Percentiles rank a stretch among this genome's conserved stretches.
Evolutionary conservation across 305 asterid species (phyloP).

Genomic region (Solanum hybrid): DNA sequence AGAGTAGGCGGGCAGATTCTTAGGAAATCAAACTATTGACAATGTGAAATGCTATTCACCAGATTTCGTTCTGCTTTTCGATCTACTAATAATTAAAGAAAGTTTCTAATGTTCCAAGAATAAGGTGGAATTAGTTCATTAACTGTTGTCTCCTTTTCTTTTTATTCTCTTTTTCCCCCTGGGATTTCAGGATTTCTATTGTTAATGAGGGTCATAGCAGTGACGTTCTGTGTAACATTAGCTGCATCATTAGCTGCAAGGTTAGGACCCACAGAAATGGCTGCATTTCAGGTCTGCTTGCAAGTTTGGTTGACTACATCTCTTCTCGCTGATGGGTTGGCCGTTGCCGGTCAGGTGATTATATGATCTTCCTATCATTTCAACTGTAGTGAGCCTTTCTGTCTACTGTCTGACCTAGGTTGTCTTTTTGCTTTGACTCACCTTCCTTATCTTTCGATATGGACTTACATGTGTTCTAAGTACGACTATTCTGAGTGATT

Average conservation of each 20-base stretch:
- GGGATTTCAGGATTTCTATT: slow-evolving; percentile 43
- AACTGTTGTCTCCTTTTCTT: background rate
- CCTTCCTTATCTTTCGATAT: background rate
- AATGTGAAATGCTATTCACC: background rate
- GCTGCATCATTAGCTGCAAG: slow-evolving; percentile 86
- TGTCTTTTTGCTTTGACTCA: background rate
- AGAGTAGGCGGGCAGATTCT: background rate
- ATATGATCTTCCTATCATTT: background rate
- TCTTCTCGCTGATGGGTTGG: slow-evolving; percentile 76
- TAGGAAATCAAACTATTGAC: background rate
- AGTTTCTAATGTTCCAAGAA: background rate
- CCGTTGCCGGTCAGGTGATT: slow-evolving; percentile 77
- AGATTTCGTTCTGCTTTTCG: background rate
- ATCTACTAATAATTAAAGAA: background rate
- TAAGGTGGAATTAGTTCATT: background rate
- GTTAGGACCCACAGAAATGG: slow-evolving; percentile 68
- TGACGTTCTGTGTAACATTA: slow-evolving; percentile 73
- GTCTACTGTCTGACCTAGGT: background rate
- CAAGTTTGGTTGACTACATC: slow-evolving; percentile 82
- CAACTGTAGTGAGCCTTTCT: background rate
- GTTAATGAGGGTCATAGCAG: slow-evolving; percentile 67
- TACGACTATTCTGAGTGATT: background rate
- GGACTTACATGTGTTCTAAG: background rate
- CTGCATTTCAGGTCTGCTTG: slow-evolving; percentile 85
- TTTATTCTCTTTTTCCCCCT: background rate